Conservation (phyloP, 495 filamentous ascomycete genomes). For the Trichocladium uniseriatum region DNA sequence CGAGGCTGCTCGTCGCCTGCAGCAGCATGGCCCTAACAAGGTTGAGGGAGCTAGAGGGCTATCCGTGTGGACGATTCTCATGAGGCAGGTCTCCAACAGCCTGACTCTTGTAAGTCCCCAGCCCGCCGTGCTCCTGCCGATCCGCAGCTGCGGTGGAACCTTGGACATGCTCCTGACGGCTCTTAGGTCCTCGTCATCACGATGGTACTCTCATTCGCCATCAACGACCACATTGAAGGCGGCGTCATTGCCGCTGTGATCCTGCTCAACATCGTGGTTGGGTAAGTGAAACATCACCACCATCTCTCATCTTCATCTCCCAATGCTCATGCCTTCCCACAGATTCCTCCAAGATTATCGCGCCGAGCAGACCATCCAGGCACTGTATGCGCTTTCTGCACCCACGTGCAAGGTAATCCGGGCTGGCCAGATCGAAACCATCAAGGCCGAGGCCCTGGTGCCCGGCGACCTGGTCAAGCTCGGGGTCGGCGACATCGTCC, state of each 20-base stretch:
- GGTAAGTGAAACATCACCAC: constrained; percentile 15
- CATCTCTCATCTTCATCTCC: background rate
- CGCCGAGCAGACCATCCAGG: constrained; percentile 82
- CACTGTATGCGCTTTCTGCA: constrained; percentile 64
- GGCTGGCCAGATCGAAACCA: constrained; percentile 50
- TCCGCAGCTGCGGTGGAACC: background rate
- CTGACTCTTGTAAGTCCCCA: constrained; percentile 32
- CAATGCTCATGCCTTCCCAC: background rate
- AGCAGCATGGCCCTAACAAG: constrained; percentile 42
- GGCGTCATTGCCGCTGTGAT: constrained; percentile 78
- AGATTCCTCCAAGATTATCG: constrained; percentile 75
- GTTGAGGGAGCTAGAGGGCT: constrained; percentile 43
- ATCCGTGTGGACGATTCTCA: constrained; percentile 45
- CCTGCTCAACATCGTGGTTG: constrained; percentile 65
- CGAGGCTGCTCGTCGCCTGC: constrained; percentile 38
- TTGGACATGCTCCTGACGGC: background rate
- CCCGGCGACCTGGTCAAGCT: constrained; percentile 71
- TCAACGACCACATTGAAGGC: constrained; percentile 74
- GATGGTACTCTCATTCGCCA: constrained; percentile 74
- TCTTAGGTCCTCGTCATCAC: constrained; percentile 66
- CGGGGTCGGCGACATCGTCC: constrained; percentile 73
- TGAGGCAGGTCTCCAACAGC: constrained; percentile 49
- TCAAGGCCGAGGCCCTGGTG: constrained; percentile 58
- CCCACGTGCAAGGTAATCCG: constrained; percentile 70
- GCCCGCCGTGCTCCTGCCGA: too few species aligned